Base-by-base conservation (phyloP, 345 rosid species). In the Crucihimalaya himalaica region DNA sequence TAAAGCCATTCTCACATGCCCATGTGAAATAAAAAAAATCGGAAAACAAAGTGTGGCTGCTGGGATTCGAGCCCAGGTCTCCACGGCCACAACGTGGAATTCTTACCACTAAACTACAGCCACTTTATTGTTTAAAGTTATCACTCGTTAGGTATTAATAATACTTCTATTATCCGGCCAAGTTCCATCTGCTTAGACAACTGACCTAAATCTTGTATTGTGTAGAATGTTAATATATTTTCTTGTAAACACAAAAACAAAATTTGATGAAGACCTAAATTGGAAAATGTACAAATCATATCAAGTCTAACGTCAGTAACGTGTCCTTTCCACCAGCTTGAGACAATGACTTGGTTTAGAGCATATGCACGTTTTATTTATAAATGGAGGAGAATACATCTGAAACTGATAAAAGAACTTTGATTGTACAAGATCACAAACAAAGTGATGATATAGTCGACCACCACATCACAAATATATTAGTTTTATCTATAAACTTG, bases 21-120 rank as follows among this genome's bases (percentile, higher is more conserved):
- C 68, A 71, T 48, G 18, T 6, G 2, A 6, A 16, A 70, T 0
- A 1, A 10, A 9, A 34, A 27, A 1, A 11, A 46, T 6, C 0
- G 9, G 34, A 60, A 54, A 13, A 6, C 0, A 15, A 19, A 4
- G 8, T 86, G 91, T 87, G 88, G 88, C 89, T 85, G 91, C 88
- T 86, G 86, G 94, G 91, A 85, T 83, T 87, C 89, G 87, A 87
- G 91, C 91, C 89, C 87, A 84, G 89, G 89, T 86, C 89, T 83
- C 56, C 86, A 89, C 89, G 90, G 92, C 90, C 92, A 89, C 92
- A 84, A 87, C 88, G 88, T 89, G 84, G 86, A 84, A 86, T 89
- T 87, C 89, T 84, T 7, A 87, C 96, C 88, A 86, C 96, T 89
- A 87, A 84, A 83, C 90, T 87, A 87, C 92, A 87, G 86, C 88